A percentile compares a stretch with the other conserved stretches of the same genome.
Conservation (phyloP, 208 protist genomes). For the Leishmania braziliensis region DNA sequence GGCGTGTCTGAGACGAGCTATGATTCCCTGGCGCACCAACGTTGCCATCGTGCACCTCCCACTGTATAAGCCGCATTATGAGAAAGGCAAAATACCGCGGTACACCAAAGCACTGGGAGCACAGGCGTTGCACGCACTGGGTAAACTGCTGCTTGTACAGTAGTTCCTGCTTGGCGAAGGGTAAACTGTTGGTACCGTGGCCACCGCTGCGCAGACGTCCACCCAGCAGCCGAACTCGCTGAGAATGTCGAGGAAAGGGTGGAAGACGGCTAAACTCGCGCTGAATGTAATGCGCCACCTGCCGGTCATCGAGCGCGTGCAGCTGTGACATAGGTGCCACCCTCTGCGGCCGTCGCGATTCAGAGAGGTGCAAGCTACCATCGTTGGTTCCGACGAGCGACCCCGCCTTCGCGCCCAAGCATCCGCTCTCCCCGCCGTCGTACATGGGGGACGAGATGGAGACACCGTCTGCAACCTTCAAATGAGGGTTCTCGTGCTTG, state of each 20-base stretch:
- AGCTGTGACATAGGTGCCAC: slow-evolving; percentile 56
- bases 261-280: slow-evolving; percentile 73
- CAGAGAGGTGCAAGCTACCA: slow-evolving; percentile 1
- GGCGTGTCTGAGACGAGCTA: slow-evolving; percentile 9
- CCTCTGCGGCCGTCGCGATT: slow-evolving; percentile 22
- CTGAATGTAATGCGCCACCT: slow-evolving; percentile 65
- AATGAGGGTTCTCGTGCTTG: slow-evolving; percentile 72
- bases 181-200: slow-evolving; percentile 20
- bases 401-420: slow-evolving; percentile 17
- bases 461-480: slow-evolving; percentile 65
- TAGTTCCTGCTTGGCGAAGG: slow-evolving; percentile 58
- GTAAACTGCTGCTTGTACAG: slow-evolving; percentile 63
- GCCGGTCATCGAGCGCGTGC: slow-evolving; percentile 56
- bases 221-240: slow-evolving; percentile 43
- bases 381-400: slow-evolving; percentile 18
- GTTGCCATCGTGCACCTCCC: slow-evolving; percentile 25
- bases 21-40: slow-evolving; percentile 1
- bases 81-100: slow-evolving; percentile 86
- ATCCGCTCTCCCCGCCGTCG: slow-evolving; percentile 29
- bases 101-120: slow-evolving; percentile 79
- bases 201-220: slow-evolving; percentile 28
- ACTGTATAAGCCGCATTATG: slow-evolving; percentile 60
- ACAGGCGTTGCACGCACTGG: slow-evolving; percentile 72
- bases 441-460: slow-evolving; percentile 42
- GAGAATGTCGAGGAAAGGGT: slow-evolving; percentile 42